A percentile compares a stretch with the other conserved stretches of the same genome.
Conservation (phyloP, 805 yeast genomes). For the Scheffersomyces stipitis region DNA sequence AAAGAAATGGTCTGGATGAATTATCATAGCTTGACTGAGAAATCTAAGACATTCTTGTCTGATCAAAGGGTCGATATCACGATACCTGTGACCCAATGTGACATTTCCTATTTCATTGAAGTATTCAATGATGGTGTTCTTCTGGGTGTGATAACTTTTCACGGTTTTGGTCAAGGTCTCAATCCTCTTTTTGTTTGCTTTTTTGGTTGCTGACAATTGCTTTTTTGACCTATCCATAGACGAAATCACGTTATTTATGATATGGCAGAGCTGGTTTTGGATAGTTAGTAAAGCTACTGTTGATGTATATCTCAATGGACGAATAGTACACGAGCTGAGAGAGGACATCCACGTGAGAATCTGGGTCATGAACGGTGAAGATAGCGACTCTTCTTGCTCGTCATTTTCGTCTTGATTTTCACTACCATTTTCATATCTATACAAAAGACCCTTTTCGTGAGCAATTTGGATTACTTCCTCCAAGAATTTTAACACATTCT, state of each 20-base stretch:
- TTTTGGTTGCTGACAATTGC: conserved; percentile 36
- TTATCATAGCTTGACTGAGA: conserved; percentile 71
- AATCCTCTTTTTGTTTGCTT: conserved; percentile 41
- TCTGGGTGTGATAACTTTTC: conserved; percentile 40
- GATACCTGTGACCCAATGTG: conserved; percentile 72
- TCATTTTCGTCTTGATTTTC: conserved; percentile 20
- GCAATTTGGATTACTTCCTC: conserved; percentile 49
- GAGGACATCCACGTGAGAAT: conserved; percentile 75
- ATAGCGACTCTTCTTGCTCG: conserved; percentile 15
- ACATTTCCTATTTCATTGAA: conserved; percentile 66
- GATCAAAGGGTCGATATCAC: conserved; percentile 73
- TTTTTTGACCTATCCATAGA: conserved; percentile 44
- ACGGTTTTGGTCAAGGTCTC: conserved; percentile 46
- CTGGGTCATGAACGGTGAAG: conserved; percentile 50
- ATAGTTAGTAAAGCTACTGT: conserved; percentile 59
- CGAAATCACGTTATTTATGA: conserved; percentile 36
- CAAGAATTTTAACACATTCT: conserved; percentile 57
- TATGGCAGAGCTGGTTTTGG: conserved; percentile 58
- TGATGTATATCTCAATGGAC: conserved; percentile 71
- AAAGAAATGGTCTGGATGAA: conserved; percentile 68
- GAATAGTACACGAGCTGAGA: conserved; percentile 63
- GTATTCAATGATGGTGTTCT: conserved; percentile 52
- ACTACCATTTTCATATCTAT: conserved; percentile 22
- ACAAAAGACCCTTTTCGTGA: conserved; percentile 63
- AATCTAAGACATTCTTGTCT: conserved; percentile 66